phyloP scores from a whole-genome alignment of 179 eudicot genomes.

The Amaranthus tricolor region DNA sequence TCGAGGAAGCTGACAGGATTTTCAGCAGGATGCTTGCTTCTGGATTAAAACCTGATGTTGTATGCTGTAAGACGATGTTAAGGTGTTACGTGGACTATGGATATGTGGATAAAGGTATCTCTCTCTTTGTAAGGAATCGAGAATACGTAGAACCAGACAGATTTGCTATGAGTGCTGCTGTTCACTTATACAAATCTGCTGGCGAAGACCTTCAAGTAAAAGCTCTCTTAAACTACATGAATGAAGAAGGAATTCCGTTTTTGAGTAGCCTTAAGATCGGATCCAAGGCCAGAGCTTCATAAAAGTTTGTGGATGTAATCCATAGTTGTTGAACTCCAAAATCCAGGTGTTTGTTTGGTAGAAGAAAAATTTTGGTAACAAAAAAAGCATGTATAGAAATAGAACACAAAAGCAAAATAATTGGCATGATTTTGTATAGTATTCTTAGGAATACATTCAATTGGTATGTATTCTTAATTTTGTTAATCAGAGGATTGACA shows the following conservation, averaged over 20 bases:
- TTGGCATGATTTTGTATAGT: neutral
- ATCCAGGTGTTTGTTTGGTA: neutral
- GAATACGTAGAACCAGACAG: slow-evolving; percentile 39
- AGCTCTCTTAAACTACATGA: slow-evolving; percentile 43
- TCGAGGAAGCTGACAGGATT: slow-evolving; percentile 47
- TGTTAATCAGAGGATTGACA: no score
- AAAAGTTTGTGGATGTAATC: neutral
- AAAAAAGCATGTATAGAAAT: neutral
- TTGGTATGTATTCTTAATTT: no score
- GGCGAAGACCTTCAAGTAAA: slow-evolving; percentile 42
- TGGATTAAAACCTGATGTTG: slow-evolving; percentile 54
- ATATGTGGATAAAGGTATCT: slow-evolving; percentile 55
- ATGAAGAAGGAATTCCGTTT: slow-evolving; percentile 40
- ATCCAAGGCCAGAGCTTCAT: slow-evolving; percentile 20
- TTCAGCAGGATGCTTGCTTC: slow-evolving; percentile 30
- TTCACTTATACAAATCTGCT: slow-evolving; percentile 53
- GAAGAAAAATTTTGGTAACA: neutral
- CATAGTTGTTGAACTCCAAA: neutral
- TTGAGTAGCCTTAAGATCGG: slow-evolving; percentile 51
- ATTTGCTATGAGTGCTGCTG: slow-evolving; percentile 70
- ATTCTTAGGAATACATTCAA: neutral
- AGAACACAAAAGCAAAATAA: neutral
- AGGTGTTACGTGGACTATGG: slow-evolving; percentile 65
- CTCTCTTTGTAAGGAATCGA: slow-evolving; percentile 50
- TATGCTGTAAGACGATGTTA: slow-evolving; percentile 48